A percentile compares a stretch with the other conserved stretches of the same genome.
Conservation (phyloP, 1,284 basidiomycete genomes). For the Trametes hirsuta region DNA sequence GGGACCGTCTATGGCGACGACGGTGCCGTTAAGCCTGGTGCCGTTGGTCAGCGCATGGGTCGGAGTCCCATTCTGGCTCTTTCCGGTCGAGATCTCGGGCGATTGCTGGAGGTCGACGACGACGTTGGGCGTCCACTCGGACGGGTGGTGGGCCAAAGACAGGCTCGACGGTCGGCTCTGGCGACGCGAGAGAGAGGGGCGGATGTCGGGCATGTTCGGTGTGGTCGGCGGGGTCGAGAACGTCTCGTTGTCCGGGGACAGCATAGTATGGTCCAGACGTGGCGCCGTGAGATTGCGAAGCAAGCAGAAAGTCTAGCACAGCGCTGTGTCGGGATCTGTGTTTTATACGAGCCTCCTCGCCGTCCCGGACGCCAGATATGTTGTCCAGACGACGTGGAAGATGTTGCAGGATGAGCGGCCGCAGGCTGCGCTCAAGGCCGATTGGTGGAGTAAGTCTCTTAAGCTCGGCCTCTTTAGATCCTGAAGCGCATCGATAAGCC, state of each 20-base stretch:
- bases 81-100: slow-evolving; percentile 24
- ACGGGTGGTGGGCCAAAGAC: slow-evolving; percentile 28
- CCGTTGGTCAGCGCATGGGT: slow-evolving; percentile 28
- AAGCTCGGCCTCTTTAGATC: neutral
- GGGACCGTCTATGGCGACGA: slow-evolving; percentile 20
- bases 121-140: slow-evolving; percentile 35
- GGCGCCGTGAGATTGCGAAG: slow-evolving; percentile 7
- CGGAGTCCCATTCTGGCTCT: slow-evolving; percentile 17
- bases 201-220: slow-evolving; percentile 40
- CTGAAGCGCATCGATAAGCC: too few species aligned
- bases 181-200: slow-evolving; percentile 37
- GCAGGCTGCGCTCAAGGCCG: neutral
- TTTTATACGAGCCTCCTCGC: slow-evolving; percentile 2
- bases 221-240: slow-evolving; percentile 69
- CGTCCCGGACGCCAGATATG: slow-evolving; percentile 5
- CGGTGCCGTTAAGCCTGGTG: slow-evolving; percentile 30
- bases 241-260: slow-evolving; percentile 49
- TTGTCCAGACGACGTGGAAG: slow-evolving; percentile 21
- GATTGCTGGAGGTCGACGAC: slow-evolving; percentile 37
- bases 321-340: slow-evolving; percentile 2
- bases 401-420: slow-evolving; percentile 3
- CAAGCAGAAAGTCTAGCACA: neutral
- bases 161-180: slow-evolving; percentile 36
- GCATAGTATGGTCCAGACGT: slow-evolving; percentile 17
- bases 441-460: slow-evolving; percentile 10